Evolutionary conservation across 139 green algal genomes (phyloP), one percentile per base, ranked within the genome.

Genomic region (Haematococcus sp.): DNA sequence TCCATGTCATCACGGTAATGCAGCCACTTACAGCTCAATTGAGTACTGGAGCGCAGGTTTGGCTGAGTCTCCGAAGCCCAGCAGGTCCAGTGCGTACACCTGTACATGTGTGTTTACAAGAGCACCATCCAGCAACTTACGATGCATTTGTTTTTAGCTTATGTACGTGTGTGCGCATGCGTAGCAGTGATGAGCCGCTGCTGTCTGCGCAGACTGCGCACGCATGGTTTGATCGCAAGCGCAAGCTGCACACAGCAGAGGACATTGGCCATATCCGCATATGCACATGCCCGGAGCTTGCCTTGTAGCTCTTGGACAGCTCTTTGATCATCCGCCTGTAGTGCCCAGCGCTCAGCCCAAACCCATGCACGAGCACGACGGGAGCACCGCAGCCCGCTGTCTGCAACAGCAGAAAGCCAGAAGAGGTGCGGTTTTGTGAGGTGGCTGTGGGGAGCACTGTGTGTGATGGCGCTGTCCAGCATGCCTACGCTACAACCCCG

Each of bases 41-140:
- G 64, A 84, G 75, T 90, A 93, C 49, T 86, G 65, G 4, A 74
- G 16, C 2, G 79, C 58, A 22, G 87, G 82, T 80, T 95, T 97
- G 16, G 83, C 85, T 4, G 79, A 90, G 16, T 27, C 68, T 4
- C 91, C 91, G 76, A 92, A 92, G 27, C 91, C 91, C 33, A 96
- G 73, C 4, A 96, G 65, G 79, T 96, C 91, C 1, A 95, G 59
- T 0, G 91, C 90, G 66, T 93, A 95, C n/a, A 97, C 91, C 88
- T 93, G 76, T 30, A 20, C 22, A 23, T 55, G 13, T 55, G 13
- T 55, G 46, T 55, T 55, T 55, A 23, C 15, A 55, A n/a, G n/a
- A n/a, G n/a, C n/a, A n/a, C n/a, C n/a, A n/a, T n/a, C n/a, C n/a
- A n/a, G n/a, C n/a, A n/a, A n/a, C n/a, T n/a, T n/a, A n/a, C n/a